Percentiles rank a stretch among this genome's conserved stretches.
Conservation (phyloP, 139 green algal genomes). For the Chlamydomonas schloesseri region DNA sequence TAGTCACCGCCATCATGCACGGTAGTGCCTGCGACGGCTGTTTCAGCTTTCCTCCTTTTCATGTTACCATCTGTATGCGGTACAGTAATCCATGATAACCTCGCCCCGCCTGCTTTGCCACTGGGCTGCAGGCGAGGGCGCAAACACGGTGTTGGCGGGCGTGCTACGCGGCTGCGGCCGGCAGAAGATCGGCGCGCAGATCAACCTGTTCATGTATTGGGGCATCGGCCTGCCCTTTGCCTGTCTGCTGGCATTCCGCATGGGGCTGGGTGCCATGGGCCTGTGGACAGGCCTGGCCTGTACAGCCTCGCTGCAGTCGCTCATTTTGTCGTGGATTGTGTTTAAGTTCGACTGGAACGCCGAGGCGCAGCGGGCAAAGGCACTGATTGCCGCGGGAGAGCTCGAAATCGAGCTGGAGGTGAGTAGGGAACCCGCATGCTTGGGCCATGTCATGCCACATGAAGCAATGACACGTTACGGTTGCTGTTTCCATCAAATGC, state of each 20-base stretch:
- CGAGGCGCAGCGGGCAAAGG: slow-evolving; percentile 61
- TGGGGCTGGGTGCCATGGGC: slow-evolving; percentile 66
- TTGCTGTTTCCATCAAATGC: too few relatives aligned
- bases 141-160: slow-evolving; percentile 71
- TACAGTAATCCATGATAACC: too few relatives aligned
- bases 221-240: slow-evolving; percentile 69
- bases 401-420: slow-evolving; percentile 66
- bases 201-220: slow-evolving; percentile 78
- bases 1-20: too few relatives aligned
- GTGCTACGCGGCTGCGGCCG: slow-evolving; percentile 73
- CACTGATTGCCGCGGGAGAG: slow-evolving; percentile 63
- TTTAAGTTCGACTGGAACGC: slow-evolving; percentile 67
- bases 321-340: slow-evolving; percentile 40
- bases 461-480: too few relatives aligned
- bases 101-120: too few relatives aligned
- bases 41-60: too few relatives aligned
- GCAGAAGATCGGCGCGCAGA: slow-evolving; percentile 68
- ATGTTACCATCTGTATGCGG: too few relatives aligned
- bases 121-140: slow-evolving; percentile 60
- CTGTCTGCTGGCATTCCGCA: slow-evolving; percentile 70
- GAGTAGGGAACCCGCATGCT: too few relatives aligned
- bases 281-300: slow-evolving; percentile 75
- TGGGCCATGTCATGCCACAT: too few relatives aligned
- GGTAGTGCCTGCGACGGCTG: too few relatives aligned
- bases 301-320: slow-evolving; percentile 65